These are phyloP conservation scores for Tuber borchii DNA, from an alignment of 495 filamentous ascomycete species.

Conservation along the genomic window DNA sequence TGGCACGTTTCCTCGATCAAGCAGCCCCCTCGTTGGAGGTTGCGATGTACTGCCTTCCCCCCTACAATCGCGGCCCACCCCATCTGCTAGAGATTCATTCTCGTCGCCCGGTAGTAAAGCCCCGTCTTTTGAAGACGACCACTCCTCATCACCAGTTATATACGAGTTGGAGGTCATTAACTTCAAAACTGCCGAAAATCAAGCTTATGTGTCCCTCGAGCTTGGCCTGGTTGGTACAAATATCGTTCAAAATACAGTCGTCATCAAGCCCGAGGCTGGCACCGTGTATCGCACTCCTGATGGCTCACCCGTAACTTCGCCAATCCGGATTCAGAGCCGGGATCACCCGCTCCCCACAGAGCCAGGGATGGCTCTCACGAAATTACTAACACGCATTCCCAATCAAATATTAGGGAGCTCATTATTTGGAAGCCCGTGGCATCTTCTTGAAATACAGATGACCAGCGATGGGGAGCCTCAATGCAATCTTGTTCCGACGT, in stretches of 20 bases:
- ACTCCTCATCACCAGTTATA: not conserved
- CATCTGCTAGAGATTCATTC: not conserved
- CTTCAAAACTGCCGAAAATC: not conserved
- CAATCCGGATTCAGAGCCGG: not conserved
- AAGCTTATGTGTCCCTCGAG: not conserved
- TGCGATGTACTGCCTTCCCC: not conserved
- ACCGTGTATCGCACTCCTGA: conserved; percentile 7
- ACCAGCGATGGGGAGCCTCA: conserved; percentile 4
- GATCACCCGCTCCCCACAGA: not conserved
- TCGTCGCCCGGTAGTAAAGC: not conserved
- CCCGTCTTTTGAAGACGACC: not conserved
- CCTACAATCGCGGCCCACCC: not conserved
- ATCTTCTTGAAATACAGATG: conserved; percentile 25
- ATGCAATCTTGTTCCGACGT: conserved; percentile 19
- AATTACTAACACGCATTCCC: not conserved
- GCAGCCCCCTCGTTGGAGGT: not conserved
- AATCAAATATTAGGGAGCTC: conserved; percentile 7
- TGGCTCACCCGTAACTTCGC: not conserved
- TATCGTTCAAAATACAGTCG: conserved; percentile 13
- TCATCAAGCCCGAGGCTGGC: conserved; percentile 15
- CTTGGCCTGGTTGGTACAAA: not conserved
- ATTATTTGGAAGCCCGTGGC: conserved; percentile 28
- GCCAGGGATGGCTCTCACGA: not conserved
- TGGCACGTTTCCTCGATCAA: not conserved
- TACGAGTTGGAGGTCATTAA: not conserved